These are phyloP conservation scores for Boletus rex-veris DNA, from an alignment of 768 basidiomycete genomes.

Conservation along the genomic window DNA sequence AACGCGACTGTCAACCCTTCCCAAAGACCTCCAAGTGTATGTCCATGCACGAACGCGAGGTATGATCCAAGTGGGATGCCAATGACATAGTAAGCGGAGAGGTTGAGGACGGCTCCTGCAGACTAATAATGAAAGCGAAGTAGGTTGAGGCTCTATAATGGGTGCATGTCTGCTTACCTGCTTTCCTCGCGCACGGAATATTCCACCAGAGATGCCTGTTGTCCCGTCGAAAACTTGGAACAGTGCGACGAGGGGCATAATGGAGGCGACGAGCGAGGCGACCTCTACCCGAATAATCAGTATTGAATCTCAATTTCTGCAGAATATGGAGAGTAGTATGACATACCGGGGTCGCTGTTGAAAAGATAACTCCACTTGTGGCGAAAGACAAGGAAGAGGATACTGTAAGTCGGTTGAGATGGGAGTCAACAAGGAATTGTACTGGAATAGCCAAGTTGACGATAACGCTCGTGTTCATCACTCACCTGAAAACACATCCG, in stretches of 20 bases:
- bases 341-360: constrained; percentile 60
- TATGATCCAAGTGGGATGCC: constrained; percentile 82
- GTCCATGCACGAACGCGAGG: constrained; percentile 59
- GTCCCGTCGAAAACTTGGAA: constrained; percentile 87
- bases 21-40: constrained; percentile 78
- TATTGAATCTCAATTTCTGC: not conserved
- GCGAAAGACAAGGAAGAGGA: constrained; percentile 57
- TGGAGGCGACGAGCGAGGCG: constrained; percentile 45
- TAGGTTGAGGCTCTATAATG: not conserved
- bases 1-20: constrained; percentile 72
- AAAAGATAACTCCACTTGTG: constrained; percentile 71
- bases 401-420: constrained; percentile 29
- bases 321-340: not conserved
- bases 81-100: constrained; percentile 73
- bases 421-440: not conserved
- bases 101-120: constrained; percentile 61
- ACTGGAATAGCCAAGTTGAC: not conserved
- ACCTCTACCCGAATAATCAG: constrained; percentile 39
- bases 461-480: not conserved
- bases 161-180: constrained; percentile 39
- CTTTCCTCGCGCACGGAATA: constrained; percentile 81
- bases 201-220: constrained; percentile 63
- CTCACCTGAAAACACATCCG: constrained; percentile 64
- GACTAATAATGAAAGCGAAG: constrained; percentile 36
- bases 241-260: constrained; percentile 72